Percentiles rank a stretch among this genome's conserved stretches.
phyloP scores from a whole-genome alignment of 371 early-diverging fungal species.

The Mucor plumbeus region DNA sequence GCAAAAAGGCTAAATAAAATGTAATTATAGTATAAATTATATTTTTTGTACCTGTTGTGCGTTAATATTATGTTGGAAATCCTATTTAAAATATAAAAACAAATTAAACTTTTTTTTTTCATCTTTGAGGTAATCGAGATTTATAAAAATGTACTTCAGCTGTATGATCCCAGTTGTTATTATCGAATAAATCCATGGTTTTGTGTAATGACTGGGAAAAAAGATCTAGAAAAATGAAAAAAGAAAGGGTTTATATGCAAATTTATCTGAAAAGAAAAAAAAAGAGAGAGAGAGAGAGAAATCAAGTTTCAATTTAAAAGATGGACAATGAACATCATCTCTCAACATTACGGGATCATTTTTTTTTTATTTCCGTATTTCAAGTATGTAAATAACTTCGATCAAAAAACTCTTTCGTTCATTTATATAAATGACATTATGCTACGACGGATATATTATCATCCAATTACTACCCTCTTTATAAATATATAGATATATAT shows the following conservation, averaged over 20 bases:
- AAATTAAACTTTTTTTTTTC: neutral
- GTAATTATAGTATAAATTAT: neutral
- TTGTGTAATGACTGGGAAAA: neutral
- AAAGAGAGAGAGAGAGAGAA: neutral
- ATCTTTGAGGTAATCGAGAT: neutral
- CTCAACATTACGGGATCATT: neutral
- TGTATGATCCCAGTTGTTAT: neutral
- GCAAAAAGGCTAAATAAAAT: neutral
- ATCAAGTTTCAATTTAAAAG: neutral
- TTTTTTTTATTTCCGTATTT: slow-evolving; percentile 10
- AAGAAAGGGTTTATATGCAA: neutral
- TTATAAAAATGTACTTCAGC: neutral
- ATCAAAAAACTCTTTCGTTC: neutral
- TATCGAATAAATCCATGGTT: neutral
- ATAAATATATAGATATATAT: neutral
- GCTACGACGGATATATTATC: slow-evolving; percentile 1
- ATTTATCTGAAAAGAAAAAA: neutral
- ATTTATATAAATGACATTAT: neutral
- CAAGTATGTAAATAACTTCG: slow-evolving; percentile 5
- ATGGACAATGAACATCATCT: neutral
- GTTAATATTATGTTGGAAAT: neutral
- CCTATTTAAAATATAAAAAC: neutral
- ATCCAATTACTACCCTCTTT: neutral
- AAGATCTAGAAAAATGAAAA: neutral
- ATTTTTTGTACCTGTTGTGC: slow-evolving; percentile 1